A percentile compares a stretch with the other conserved stretches of the same genome.
Conservation (phyloP, 2,329 filamentous ascomycete genomes). For the Pezicula rhizophila region DNA sequence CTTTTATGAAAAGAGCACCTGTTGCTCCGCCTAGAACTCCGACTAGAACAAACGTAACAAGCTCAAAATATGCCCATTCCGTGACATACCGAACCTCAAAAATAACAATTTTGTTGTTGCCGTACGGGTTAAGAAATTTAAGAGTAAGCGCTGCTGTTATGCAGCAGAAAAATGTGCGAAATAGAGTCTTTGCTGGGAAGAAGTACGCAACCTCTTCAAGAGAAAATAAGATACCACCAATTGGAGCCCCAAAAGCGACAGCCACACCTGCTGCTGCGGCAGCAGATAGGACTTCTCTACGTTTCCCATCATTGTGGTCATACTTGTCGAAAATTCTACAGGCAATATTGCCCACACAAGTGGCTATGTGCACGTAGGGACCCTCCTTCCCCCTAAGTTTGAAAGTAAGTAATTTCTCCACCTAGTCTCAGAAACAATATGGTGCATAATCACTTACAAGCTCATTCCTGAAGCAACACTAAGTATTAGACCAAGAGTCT, state of each 20-base stretch:
- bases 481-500: conserved; percentile 74
- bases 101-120: conserved; percentile 91
- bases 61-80: conserved; percentile 93
- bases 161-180: conserved; percentile 97
- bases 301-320: conserved; percentile 86
- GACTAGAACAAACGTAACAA: conserved; percentile 77
- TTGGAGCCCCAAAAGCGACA: conserved; percentile 88
- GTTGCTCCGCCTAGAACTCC: conserved; percentile 78
- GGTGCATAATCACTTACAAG: conserved; percentile 33
- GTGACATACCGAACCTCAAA: conserved; percentile 87
- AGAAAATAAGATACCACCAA: conserved; percentile 85
- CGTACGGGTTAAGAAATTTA: conserved; percentile 94
- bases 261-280: conserved; percentile 88
- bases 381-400: conserved; percentile 65
- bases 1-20: conserved; percentile 95
- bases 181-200: conserved; percentile 94
- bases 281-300: conserved; percentile 88
- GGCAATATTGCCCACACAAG: conserved; percentile 90
- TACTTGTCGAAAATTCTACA: conserved; percentile 95
- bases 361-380: conserved; percentile 94
- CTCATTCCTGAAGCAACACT: conserved; percentile 91
- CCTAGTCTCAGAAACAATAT: too few species aligned
- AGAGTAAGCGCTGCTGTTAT: conserved; percentile 86
- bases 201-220: conserved; percentile 96
- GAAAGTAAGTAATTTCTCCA: too few species aligned